Evolutionary conservation across 176 grass and related monocot species (phyloP).

Genomic region (Carex pumila): DNA sequence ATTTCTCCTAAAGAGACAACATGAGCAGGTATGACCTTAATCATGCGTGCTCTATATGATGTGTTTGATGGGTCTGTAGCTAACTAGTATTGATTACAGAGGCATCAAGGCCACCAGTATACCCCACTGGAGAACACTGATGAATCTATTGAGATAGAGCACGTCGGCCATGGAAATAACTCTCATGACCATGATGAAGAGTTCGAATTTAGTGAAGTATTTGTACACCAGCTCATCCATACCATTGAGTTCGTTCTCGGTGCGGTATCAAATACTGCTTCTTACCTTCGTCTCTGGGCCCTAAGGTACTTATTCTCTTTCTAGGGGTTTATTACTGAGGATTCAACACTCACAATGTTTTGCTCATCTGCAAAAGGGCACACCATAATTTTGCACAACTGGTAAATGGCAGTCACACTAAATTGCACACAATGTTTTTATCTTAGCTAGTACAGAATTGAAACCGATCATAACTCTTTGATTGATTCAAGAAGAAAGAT

Average conservation of each 20-base stretch:
- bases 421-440: not conserved
- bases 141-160: conserved; percentile 56
- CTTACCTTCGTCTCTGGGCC: conserved; percentile 97
- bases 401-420: not conserved
- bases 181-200: conserved; percentile 69
- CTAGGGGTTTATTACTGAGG: not conserved
- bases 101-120: conserved; percentile 71
- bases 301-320: conserved; percentile 47
- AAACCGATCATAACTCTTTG: not conserved
- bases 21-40: conserved; percentile 47
- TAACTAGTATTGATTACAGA: conserved; percentile 44
- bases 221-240: conserved; percentile 95
- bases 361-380: not conserved
- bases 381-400: not conserved
- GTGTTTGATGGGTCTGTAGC: conserved; percentile 11
- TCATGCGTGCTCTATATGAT: not conserved
- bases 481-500: not conserved
- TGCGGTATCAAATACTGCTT: conserved; percentile 91
- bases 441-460: not conserved
- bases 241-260: conserved; percentile 98
- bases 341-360: not conserved
- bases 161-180: conserved; percentile 41
- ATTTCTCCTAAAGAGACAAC: conserved; percentile 69
- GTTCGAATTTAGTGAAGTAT: conserved; percentile 87
- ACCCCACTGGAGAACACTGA: conserved; percentile 43